phyloP scores from a whole-genome alignment of 371 early-diverging fungal genomes.

The Gilbertella persicaria region DNA sequence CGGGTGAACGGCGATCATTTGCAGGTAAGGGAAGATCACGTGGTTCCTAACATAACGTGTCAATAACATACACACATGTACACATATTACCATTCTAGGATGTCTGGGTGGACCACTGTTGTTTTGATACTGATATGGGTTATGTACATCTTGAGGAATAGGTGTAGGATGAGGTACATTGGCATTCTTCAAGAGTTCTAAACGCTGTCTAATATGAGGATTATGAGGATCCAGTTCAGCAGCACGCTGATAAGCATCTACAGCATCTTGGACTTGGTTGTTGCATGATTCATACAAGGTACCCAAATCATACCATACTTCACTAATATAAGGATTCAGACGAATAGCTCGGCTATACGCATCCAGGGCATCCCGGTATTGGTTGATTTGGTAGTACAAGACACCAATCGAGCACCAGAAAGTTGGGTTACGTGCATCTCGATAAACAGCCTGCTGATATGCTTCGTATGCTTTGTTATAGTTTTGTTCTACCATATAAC shows the following conservation, averaged over 20 bases:
- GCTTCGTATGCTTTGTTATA: constrained; percentile 96
- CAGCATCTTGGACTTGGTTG: constrained; percentile 94
- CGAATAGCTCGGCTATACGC: constrained; percentile 96
- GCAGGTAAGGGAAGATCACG: constrained; percentile 35
- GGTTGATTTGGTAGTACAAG: constrained; percentile 95
- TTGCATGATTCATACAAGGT: constrained; percentile 97
- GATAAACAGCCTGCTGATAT: constrained; percentile 96
- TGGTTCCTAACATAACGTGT: constrained; percentile 12
- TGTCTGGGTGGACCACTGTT: constrained; percentile 13
- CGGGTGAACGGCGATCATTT: constrained; percentile 27
- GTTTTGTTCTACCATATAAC: constrained; percentile 95
- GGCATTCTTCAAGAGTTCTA: constrained; percentile 42
- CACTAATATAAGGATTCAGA: constrained; percentile 91
- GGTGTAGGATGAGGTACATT: constrained; percentile 33
- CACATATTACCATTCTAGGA: constrained; percentile 11
- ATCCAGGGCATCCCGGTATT: constrained; percentile 95
- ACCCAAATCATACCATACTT: constrained; percentile 97
- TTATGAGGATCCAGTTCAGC: constrained; percentile 84
- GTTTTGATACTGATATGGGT: constrained; percentile 46
- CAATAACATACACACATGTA: not conserved
- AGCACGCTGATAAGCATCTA: constrained; percentile 96
- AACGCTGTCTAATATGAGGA: constrained; percentile 78
- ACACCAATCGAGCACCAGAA: constrained; percentile 99
- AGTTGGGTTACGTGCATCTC: constrained; percentile 92
- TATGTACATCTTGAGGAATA: constrained; percentile 63